A percentile compares a stretch with the other conserved stretches of the same genome.
phyloP scores from a whole-genome alignment of 179 eudicot genomes.

The Silene vulgaris region DNA sequence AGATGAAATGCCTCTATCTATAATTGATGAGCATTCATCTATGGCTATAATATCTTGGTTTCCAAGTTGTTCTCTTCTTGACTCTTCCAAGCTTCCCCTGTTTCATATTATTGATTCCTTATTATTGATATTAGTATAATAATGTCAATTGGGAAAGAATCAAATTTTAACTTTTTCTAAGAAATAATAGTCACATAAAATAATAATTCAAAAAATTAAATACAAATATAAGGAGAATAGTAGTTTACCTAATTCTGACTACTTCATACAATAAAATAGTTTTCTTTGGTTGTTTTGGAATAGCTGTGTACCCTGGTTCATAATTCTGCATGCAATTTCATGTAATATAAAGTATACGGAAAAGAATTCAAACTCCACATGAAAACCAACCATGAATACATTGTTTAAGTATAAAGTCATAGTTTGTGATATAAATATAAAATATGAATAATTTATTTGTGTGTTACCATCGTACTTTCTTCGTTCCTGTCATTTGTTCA shows the following conservation, averaged over 20 bases:
- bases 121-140: too few species aligned
- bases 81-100: slow-evolving; percentile 51
- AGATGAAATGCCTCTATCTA: slow-evolving; percentile 43
- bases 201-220: background rate
- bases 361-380: background rate
- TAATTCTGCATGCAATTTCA: slow-evolving; percentile 52
- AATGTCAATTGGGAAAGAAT: background rate
- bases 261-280: slow-evolving; percentile 29
- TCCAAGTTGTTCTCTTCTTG: slow-evolving; percentile 36
- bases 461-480: too few species aligned
- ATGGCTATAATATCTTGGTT: slow-evolving; percentile 23
- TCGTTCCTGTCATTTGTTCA: too few species aligned
- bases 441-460: too few species aligned
- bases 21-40: slow-evolving; percentile 37
- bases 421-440: too few species aligned
- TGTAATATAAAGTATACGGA: background rate
- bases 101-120: background rate
- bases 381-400: too few species aligned
- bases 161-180: background rate
- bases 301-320: slow-evolving; percentile 71
- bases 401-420: too few species aligned
- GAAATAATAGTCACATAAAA: background rate
- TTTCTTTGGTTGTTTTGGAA: slow-evolving; percentile 43
- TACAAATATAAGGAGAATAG: background rate
- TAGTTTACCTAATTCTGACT: slow-evolving; percentile 54